Percentiles rank a stretch among this genome's conserved stretches.
Evolutionary conservation across 2,329 filamentous ascomycete genomes (phyloP).

Genomic region (Pestalotiopsis fici): DNA sequence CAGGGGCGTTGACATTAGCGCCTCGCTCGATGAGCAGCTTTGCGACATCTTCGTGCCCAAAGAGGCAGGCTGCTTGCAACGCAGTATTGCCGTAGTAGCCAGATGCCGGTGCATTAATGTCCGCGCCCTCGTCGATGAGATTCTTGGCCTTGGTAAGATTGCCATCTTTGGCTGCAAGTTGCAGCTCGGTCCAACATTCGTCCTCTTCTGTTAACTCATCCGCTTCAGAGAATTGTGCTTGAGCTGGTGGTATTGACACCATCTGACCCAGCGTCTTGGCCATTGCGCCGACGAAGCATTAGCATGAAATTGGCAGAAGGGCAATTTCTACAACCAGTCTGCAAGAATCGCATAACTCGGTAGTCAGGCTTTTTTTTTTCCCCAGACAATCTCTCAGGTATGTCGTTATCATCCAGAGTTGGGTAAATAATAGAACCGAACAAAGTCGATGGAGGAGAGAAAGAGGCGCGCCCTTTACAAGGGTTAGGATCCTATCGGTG

Average conservation of each 20-base stretch:
- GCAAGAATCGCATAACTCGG: too few relatives aligned
- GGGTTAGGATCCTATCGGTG: too few relatives aligned
- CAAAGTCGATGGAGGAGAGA: too few relatives aligned
- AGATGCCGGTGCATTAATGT: conserved; percentile 25
- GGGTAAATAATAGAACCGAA: too few relatives aligned
- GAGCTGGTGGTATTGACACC: conserved; percentile 4
- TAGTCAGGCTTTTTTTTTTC: too few relatives aligned
- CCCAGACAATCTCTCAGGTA: too few relatives aligned
- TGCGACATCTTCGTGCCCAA: conserved; percentile 21
- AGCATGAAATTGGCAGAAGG: not conserved
- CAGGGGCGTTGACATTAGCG: conserved; percentile 26
- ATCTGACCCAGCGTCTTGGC: not conserved
- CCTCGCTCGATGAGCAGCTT: conserved; percentile 18
- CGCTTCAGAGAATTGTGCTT: not conserved
- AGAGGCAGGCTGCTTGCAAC: conserved; percentile 27
- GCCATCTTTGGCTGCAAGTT: conserved; percentile 32
- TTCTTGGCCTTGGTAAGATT: conserved; percentile 23
- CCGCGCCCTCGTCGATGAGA: conserved; percentile 25
- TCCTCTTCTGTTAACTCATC: conserved; percentile 21
- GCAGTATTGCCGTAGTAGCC: conserved; percentile 28
- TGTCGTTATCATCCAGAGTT: too few relatives aligned
- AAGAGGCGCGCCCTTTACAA: too few relatives aligned
- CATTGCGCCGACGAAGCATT: not conserved
- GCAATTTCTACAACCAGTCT: not conserved
- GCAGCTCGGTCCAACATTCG: conserved; percentile 34